These are phyloP conservation scores for Volvariella surrecta DNA, from an alignment of 1,284 basidiomycete genomes.

Conservation along the genomic window DNA sequence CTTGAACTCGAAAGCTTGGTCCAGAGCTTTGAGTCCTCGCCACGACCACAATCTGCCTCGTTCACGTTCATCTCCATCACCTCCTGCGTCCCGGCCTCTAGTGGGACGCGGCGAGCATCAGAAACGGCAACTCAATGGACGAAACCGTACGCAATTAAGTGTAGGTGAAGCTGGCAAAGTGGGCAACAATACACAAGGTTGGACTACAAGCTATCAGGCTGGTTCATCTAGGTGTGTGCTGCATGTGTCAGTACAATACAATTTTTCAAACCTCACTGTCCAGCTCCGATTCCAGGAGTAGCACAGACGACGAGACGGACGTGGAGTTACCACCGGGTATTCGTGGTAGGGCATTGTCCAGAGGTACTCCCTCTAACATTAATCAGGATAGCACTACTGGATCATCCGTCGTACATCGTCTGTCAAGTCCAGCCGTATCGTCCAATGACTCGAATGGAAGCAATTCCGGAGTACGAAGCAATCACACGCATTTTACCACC, in stretches of 20 bases:
- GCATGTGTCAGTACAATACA: too few species aligned
- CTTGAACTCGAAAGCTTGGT: too few species aligned
- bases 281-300: constrained; percentile 40
- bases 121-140: constrained; percentile 28
- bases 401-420: constrained; percentile 17
- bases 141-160: not conserved
- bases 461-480: constrained; percentile 13
- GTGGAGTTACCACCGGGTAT: constrained; percentile 25
- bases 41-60: constrained; percentile 55
- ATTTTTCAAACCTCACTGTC: constrained; percentile 2
- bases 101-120: constrained; percentile 33
- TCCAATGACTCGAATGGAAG: constrained; percentile 24
- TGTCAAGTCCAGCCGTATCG: constrained; percentile 20
- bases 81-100: constrained; percentile 39
- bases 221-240: constrained; percentile 60
- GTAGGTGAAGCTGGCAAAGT: not conserved
- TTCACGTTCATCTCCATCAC: constrained; percentile 70
- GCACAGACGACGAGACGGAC: constrained; percentile 43
- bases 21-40: not conserved
- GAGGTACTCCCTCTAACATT: constrained; percentile 11
- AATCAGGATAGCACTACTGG: constrained; percentile 10
- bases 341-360: constrained; percentile 30
- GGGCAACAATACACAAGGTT: constrained; percentile 29
- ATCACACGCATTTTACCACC: constrained; percentile 39
- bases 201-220: constrained; percentile 81